Evolutionary conservation across 1,284 basidiomycete genomes (phyloP).

Genomic region (Prillingera fragicola): DNA sequence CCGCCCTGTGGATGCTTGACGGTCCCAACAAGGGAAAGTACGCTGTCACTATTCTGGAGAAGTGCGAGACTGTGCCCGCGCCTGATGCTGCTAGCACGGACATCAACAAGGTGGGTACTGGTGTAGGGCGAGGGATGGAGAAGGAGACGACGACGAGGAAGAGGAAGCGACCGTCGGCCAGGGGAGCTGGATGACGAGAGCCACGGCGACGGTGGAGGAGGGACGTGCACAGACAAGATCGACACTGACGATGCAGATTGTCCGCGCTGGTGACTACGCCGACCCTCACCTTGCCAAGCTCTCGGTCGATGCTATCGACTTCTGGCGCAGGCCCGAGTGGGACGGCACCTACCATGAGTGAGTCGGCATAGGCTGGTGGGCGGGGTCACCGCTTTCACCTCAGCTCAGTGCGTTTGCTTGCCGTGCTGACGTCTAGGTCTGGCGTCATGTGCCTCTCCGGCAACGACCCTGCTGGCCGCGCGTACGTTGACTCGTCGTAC

Average conservation of each 20-base stretch:
- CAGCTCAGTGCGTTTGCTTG: not conserved
- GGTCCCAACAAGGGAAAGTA: constrained; percentile 31
- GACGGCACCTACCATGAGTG: constrained; percentile 73
- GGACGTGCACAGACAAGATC: not conserved
- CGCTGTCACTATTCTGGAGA: constrained; percentile 46
- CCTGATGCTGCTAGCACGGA: constrained; percentile 48
- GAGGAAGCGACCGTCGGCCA: no score
- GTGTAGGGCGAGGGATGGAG: no score
- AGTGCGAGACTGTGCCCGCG: constrained; percentile 40
- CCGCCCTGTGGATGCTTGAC: constrained; percentile 46
- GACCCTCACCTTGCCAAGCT: constrained; percentile 36
- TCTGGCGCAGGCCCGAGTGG: constrained; percentile 55
- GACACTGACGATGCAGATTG: constrained; percentile 38
- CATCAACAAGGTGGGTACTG: constrained; percentile 45
- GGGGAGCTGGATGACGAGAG: no score
- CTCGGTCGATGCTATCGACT: constrained; percentile 43
- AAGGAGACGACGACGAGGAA: no score
- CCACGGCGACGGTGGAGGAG: not conserved
- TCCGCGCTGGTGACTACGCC: constrained; percentile 46
- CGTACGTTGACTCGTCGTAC: constrained; percentile 37
- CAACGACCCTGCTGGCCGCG: constrained; percentile 21
- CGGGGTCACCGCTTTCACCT: not conserved
- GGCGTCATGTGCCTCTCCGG: constrained; percentile 38
- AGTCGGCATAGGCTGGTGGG: constrained; percentile 24
- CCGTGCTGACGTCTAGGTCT: constrained; percentile 20